Base-by-base conservation (phyloP, 2,329 filamentous ascomycete genomes). In the Xylaria digitata region DNA sequence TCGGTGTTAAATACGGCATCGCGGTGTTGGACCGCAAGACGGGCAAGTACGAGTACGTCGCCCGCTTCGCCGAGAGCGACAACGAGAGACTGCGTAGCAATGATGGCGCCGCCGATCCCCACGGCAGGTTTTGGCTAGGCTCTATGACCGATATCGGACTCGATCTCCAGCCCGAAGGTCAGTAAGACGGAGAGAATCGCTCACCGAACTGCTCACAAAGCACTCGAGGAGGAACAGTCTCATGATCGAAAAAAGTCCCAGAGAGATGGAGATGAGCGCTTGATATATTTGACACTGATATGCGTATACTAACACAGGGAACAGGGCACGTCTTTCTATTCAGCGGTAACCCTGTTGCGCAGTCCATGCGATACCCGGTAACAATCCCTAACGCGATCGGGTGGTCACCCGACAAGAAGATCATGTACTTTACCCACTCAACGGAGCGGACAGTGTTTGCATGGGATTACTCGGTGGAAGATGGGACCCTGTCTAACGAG, bases 361-460 rank as follows among this genome's bases (percentile, higher is more conserved):
- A 86, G 43, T 83, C 92, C 70, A 83, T 91, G 65, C 82, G 86
- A 60, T 82, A 83, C 57, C 85, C 75, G 11, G 71, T 96, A 72
- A 90, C 86, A 40, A 96, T 97, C 72, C 94, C 94, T 63, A 97
- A 97, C 80, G 90, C 92, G 55, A 89, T 94, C 56, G 90, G 91
- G 70, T 97, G 92, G 92, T 94, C 92, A 48, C 83, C 85, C 13
- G 87, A 91, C 75, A 83, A 87, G 74, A 87, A 87, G 77, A 93
- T 85, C 63, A 89, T 96, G 85, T 97, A 93, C 84, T 90, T 94
- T 76, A 94, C 92, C 26, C 90, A 97, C 81, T 93, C 92, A 45
- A 89, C 90, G 4, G 87, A 86, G 37, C 85, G 86, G 68, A 87
- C 87, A 63, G 90, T 97, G 71, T 89, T 87, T 72, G 89, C 89